Base-by-base conservation (phyloP, 148 eudicot genomes). In the Spergularia marina region DNA sequence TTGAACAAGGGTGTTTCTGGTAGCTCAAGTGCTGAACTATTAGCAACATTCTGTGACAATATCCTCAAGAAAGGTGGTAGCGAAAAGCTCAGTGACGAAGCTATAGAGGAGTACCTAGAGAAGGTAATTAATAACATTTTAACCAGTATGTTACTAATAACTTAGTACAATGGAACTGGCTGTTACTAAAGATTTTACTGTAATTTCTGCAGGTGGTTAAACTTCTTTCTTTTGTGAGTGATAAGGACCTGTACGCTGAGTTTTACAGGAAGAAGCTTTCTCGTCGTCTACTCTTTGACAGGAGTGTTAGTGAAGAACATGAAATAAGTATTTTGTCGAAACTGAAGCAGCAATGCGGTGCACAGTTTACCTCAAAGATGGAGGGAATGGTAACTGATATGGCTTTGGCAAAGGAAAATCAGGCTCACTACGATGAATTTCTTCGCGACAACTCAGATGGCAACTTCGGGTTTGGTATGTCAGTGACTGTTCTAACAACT, bases 351-450 rank as follows among this genome's bases (percentile, higher is more conserved):
- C 94, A 88, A 73, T 91, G 94, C 71, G 97, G 97, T 70, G 92
- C 84, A 65, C 97, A 91, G 72, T 91, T 91, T 70, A 91, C 97
- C 13, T 91, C 97, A 71, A 91, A 90, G 80, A 91, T 91, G 97
- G 97, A 91, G 84, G 97, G 97, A 6, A 91, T 90, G 94, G 94
- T 93, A 41, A 93, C 94, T 68, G 98, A 91, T 84, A 74, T 91
- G 85, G 79, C 93, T 15, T 70, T 89, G 80, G 96, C 91, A 16
- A 88, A 85, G 76, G 98, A 91, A 84, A 87, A 89, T 74, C 98
- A 93, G 81, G 52, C 83, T 66, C 81, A 72, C 78, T 93, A 87
- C 77, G 96, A 91, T 77, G 92, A 93, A 44, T 93, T 87, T 81
- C 84, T 89, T 49, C 68, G 66, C 57, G 80, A 79, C 53, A 87